Conservation (phyloP, 2,329 filamentous ascomycete species). For the Ophiostoma fasciatum region DNA sequence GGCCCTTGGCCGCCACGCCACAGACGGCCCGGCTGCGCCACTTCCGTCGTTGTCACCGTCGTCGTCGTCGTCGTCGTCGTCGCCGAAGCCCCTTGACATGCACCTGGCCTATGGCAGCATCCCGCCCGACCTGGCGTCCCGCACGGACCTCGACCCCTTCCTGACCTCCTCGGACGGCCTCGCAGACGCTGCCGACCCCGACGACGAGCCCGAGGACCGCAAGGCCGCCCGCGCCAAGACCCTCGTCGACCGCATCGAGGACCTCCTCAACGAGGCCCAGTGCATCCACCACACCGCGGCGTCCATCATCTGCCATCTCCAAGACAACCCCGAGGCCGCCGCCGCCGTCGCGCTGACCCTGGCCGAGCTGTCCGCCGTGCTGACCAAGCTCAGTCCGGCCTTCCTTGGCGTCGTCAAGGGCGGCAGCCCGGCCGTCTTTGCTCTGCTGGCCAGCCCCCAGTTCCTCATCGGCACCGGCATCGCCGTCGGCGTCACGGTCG, state of each 20-base stretch:
- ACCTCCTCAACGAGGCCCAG: constrained; percentile 70
- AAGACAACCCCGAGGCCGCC: constrained; percentile 68
- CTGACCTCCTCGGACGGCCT: not conserved
- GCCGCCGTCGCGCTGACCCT: constrained; percentile 87
- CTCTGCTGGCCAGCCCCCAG: constrained; percentile 74
- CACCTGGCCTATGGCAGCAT: constrained; percentile 80
- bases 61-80: constrained; percentile 14
- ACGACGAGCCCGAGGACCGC: constrained; percentile 35
- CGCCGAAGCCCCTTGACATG: constrained; percentile 57
- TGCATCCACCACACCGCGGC: constrained; percentile 76
- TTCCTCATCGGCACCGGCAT: constrained; percentile 88
- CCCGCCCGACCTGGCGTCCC: constrained; percentile 48
- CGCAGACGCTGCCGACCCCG: constrained; percentile 12
- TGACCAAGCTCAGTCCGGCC: constrained; percentile 70
- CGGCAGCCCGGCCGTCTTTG: constrained; percentile 73
- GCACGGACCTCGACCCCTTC: constrained; percentile 28
- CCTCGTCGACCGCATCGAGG: constrained; percentile 61
- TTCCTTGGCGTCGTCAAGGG: constrained; percentile 64
- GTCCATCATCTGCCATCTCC: constrained; percentile 60
- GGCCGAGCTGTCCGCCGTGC: constrained; percentile 73
- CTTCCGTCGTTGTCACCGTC: too few relatives aligned
- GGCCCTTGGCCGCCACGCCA: constrained; percentile 13
- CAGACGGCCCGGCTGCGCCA: too few relatives aligned
- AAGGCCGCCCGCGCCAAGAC: constrained; percentile 28
- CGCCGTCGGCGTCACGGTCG: constrained; percentile 81